phyloP scores from a whole-genome alignment of 2,329 filamentous ascomycete genomes.

The Chalara sp. region DNA sequence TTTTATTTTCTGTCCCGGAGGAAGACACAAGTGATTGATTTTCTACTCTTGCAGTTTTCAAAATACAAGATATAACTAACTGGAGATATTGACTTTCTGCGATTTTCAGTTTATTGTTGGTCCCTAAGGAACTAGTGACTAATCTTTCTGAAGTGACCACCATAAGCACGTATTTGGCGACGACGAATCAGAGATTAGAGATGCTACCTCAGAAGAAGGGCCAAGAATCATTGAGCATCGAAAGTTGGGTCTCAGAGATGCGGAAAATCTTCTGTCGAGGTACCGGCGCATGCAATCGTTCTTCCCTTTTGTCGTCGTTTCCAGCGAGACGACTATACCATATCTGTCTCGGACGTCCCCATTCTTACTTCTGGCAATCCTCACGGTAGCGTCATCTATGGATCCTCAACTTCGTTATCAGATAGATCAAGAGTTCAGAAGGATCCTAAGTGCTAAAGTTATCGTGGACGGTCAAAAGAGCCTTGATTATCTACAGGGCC shows the following conservation, averaged over 20 bases:
- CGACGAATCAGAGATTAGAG: constrained; percentile 1
- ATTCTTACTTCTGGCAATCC: constrained; percentile 22
- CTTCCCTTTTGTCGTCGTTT: constrained; percentile 23
- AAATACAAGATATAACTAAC: too few relatives aligned
- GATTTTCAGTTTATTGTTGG: too few relatives aligned
- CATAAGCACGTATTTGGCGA: constrained; percentile 19
- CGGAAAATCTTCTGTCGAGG: constrained; percentile 14
- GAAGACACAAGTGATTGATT: too few relatives aligned
- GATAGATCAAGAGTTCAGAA: constrained; percentile 22
- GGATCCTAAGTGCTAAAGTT: constrained; percentile 21
- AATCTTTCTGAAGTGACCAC: constrained; percentile 1
- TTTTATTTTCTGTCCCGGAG: too few relatives aligned
- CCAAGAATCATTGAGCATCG: constrained; percentile 13
- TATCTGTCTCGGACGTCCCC: constrained; percentile 19
- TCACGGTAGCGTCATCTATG: constrained; percentile 18
- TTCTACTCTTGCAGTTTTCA: too few relatives aligned
- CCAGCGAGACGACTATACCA: constrained; percentile 16
- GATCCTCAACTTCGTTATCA: constrained; percentile 20
- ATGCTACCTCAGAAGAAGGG: neutral
- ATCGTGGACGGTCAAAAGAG: constrained; percentile 51
- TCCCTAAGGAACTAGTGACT: too few relatives aligned
- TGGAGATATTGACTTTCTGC: too few relatives aligned
- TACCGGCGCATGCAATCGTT: constrained; percentile 13
- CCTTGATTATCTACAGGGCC: constrained; percentile 48
- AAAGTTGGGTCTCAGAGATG: constrained; percentile 16